phyloP scores from a whole-genome alignment of 1,284 basidiomycete species.

The Sphagnurus paluster region DNA sequence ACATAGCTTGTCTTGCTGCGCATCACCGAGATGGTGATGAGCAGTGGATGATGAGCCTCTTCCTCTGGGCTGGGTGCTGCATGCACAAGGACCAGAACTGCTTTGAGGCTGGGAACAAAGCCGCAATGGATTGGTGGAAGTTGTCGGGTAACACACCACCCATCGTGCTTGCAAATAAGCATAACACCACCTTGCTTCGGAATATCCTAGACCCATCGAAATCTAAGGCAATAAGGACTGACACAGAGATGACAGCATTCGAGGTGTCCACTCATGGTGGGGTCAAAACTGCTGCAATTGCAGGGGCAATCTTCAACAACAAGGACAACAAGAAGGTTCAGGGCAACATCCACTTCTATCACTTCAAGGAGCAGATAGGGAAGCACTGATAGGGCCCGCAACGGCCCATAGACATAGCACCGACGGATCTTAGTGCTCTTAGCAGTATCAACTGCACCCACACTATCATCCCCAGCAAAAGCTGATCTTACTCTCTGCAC shows the following conservation, averaged over 20 bases:
- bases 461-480: no score
- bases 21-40: no score
- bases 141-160: conserved; percentile 17
- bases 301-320: conserved; percentile 32
- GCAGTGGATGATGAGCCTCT: conserved; percentile 18
- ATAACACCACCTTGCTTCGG: conserved; percentile 17
- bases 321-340: conserved; percentile 35
- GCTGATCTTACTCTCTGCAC: no score
- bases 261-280: conserved; percentile 27
- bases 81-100: conserved; percentile 43
- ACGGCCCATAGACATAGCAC: no score
- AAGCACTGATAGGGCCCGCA: no score
- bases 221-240: conserved; percentile 10
- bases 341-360: conserved; percentile 23
- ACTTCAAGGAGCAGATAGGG: not conserved
- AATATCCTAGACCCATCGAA: conserved; percentile 2
- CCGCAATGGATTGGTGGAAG: conserved; percentile 26
- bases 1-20: no score
- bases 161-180: conserved; percentile 21
- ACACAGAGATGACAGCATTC: conserved; percentile 20
- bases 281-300: conserved; percentile 28
- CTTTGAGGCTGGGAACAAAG: conserved; percentile 31
- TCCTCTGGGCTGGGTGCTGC: conserved; percentile 36
- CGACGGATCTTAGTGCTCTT: no score
- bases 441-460: no score